Evolutionary conservation across 192 early-diverging fungal species (phyloP), one percentile per base, ranked within the genome.

Genomic region (Umbelopsis sp.): DNA sequence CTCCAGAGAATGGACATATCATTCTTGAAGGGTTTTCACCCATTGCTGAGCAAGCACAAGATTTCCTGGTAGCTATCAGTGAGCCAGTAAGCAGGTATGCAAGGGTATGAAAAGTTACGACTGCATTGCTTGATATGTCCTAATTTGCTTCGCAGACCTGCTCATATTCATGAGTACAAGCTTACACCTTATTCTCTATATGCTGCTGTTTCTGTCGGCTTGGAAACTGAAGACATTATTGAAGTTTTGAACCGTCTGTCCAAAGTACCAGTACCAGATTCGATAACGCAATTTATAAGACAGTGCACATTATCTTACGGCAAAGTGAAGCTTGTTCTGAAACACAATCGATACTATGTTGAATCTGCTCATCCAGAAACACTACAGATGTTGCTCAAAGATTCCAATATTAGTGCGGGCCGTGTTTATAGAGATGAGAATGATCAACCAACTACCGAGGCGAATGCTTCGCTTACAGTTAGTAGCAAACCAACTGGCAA

Each of bases 11-110:
- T 80, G 88, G 91, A 4, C 85, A 91, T 49, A 93, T 99, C 69
- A 93, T 95, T 49, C 84, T 99, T 1, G 98, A 99, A 84, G 93
- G 94, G 15, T 99, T 99, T 64, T 98, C 96, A 9, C 94, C 96
- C 6, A 95, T 98, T 73, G 90, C 95, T 10, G 93, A 96, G 68
- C 92, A 96, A 71, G 97, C 97, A 0, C 92, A 94, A 52, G 98
- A 99, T 84, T 96, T 98, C 75, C 77, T 98, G 16, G 94, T 96
- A 50, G 91, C 97, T 18, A 94, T 99, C 66, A 92, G 94, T 58
- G 98, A 99, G 74, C 98, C 98, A 50, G 86, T 98, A 5, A 93
- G 91, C 73, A 85, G 93, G 75, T 90, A 85, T 15, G 78, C 80
- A 48, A 75, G 58, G 72, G 21, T 25, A 13, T 37, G 50, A 7